A percentile compares a stretch with the other conserved stretches of the same genome.
Conservation (phyloP, 495 filamentous ascomycete genomes). For the Tuber borchii region DNA sequence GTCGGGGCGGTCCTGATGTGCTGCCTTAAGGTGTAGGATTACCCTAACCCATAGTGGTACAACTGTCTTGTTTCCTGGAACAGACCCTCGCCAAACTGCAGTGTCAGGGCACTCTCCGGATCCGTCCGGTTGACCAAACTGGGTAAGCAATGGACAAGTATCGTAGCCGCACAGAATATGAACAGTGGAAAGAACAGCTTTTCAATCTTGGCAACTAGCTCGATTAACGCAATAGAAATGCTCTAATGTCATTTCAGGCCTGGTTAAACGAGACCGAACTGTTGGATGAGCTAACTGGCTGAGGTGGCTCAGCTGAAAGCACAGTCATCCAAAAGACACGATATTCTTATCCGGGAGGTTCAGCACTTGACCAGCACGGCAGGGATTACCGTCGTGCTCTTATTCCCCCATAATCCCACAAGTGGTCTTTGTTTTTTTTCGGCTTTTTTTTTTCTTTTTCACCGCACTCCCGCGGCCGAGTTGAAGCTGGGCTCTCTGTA, state of each 20-base stretch:
- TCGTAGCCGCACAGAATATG: not conserved
- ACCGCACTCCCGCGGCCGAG: not conserved
- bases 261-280: not conserved
- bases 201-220: not conserved
- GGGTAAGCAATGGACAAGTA: not conserved
- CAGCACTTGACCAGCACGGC: not conserved
- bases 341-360: not conserved
- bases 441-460: not conserved
- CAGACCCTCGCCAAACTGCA: not conserved
- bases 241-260: not conserved
- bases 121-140: not conserved
- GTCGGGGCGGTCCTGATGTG: not conserved
- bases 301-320: conserved; percentile 4
- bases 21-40: not conserved
- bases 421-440: not conserved
- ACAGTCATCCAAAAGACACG: conserved; percentile 1
- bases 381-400: not conserved
- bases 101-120: not conserved
- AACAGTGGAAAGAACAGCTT: not conserved
- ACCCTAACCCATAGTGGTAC: conserved; percentile 1
- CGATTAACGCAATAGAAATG: not conserved
- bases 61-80: conserved; percentile 2
- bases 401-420: not conserved
- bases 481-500: not conserved
- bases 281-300: not conserved